Conservation (phyloP, 1,284 basidiomycete genomes). For the Sporisorium sorghi region DNA sequence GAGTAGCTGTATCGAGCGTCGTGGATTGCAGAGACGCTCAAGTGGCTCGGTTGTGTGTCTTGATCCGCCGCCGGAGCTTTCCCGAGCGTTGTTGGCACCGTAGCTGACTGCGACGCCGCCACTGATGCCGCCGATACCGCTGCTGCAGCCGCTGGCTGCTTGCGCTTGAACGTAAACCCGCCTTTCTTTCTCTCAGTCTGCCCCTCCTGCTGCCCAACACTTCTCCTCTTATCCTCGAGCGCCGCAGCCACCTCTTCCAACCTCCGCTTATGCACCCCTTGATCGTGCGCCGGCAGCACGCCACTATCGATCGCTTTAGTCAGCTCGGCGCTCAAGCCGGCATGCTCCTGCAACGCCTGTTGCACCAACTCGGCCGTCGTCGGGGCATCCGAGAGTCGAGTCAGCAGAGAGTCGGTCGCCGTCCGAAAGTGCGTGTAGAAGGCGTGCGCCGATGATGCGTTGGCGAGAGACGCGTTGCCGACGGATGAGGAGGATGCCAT, state of each 20-base stretch:
- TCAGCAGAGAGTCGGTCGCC: slow-evolving; percentile 10
- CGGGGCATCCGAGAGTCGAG: slow-evolving; percentile 2
- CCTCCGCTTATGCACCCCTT: slow-evolving; percentile 28
- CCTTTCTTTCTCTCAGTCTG: slow-evolving; percentile 18
- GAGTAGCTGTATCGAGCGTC: slow-evolving; percentile 5
- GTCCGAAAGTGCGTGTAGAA: slow-evolving; percentile 37
- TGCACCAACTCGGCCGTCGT: slow-evolving; percentile 14
- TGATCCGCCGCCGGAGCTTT: neutral
- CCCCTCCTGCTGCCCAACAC: neutral
- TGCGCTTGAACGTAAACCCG: slow-evolving; percentile 34
- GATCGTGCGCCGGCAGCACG: slow-evolving; percentile 44
- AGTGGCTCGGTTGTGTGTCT: slow-evolving; percentile 5
- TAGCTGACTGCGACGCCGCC: neutral
- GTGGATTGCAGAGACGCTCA: slow-evolving; percentile 13
- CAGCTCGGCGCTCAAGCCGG: slow-evolving; percentile 22
- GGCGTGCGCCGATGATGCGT: slow-evolving; percentile 24
- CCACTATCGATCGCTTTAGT: slow-evolving; percentile 34
- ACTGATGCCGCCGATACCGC: neutral
- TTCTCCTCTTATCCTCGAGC: slow-evolving; percentile 17
- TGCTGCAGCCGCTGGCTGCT: slow-evolving; percentile 5
- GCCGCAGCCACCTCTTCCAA: slow-evolving; percentile 14
- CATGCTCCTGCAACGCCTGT: slow-evolving; percentile 22
- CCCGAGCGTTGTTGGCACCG: neutral
- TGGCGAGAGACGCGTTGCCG: slow-evolving; percentile 26
- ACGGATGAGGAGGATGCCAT: slow-evolving; percentile 45